Conservation (phyloP, 805 yeast species). For the Saccharomycopsis sp. region DNA sequence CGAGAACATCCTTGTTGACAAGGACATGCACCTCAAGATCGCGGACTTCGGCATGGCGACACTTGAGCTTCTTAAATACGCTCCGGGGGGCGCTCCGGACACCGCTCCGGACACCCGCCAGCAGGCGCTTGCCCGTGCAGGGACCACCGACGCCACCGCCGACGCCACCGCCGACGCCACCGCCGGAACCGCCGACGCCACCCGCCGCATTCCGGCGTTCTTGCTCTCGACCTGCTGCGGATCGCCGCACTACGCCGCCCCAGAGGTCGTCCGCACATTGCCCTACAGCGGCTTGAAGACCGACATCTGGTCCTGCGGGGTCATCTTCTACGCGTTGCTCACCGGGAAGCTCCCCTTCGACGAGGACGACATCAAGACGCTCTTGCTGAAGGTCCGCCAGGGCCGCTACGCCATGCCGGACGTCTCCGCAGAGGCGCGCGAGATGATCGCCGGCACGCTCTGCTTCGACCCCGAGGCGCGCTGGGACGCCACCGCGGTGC, state of each 20-base stretch:
- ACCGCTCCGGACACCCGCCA: too few species aligned
- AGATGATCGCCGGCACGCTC: constrained; percentile 58
- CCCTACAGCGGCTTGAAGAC: constrained; percentile 79
- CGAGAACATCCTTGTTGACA: constrained; percentile 66
- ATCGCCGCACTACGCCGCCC: constrained; percentile 85
- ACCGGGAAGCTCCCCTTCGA: constrained; percentile 82
- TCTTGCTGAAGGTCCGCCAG: constrained; percentile 67
- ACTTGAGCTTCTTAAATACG: constrained; percentile 37
- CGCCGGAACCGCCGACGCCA: constrained; percentile 79
- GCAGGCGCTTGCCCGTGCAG: too few species aligned
- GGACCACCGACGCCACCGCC: neutral
- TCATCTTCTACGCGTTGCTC: constrained; percentile 66
- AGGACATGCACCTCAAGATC: constrained; percentile 57
- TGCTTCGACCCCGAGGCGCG: constrained; percentile 66
- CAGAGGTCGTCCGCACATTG: constrained; percentile 74
- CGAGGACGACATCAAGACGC: constrained; percentile 68
- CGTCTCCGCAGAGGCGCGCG: constrained; percentile 58
- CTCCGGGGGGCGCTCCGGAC: neutral
- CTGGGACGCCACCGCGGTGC: constrained; percentile 59
- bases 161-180: constrained; percentile 62
- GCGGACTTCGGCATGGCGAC: constrained; percentile 94
- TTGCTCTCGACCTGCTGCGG: constrained; percentile 78
- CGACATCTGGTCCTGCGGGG: constrained; percentile 88
- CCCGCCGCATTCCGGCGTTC: constrained; percentile 76
- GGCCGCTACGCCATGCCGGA: constrained; percentile 73